Percentiles rank a stretch among this genome's conserved stretches.
Evolutionary conservation across 1,284 basidiomycete species (phyloP).

Genomic region (Sanghuangporus baumii): DNA sequence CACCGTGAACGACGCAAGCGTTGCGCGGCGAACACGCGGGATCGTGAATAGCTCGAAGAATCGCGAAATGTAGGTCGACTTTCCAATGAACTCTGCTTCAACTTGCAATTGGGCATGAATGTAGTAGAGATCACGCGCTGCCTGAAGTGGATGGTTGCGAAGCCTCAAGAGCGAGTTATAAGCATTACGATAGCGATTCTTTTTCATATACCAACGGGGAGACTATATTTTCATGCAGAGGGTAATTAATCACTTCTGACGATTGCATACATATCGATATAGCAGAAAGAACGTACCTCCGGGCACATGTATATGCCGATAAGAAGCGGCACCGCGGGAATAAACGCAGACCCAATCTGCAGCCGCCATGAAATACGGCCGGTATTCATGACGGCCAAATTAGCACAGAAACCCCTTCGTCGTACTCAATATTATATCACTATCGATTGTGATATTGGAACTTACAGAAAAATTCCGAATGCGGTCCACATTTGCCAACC

Average conservation of each 20-base stretch:
- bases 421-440: neutral
- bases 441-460: neutral
- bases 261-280: slow-evolving; percentile 58
- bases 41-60: slow-evolving; percentile 61
- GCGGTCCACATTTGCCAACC: slow-evolving; percentile 31
- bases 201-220: slow-evolving; percentile 69
- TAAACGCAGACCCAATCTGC: slow-evolving; percentile 48
- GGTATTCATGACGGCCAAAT: slow-evolving; percentile 40
- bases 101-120: slow-evolving; percentile 52
- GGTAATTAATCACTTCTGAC: slow-evolving; percentile 40
- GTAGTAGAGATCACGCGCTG: slow-evolving; percentile 52
- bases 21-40: slow-evolving; percentile 64
- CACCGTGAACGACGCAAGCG: slow-evolving; percentile 60
- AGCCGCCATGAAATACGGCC: slow-evolving; percentile 52
- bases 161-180: slow-evolving; percentile 53
- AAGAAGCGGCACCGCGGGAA: slow-evolving; percentile 45
- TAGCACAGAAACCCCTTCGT: slow-evolving; percentile 39
- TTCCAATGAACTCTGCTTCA: slow-evolving; percentile 46
- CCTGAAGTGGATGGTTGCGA: slow-evolving; percentile 59
- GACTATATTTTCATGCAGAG: slow-evolving; percentile 59
- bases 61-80: slow-evolving; percentile 41
- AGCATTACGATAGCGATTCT: slow-evolving; percentile 52
- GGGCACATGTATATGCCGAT: slow-evolving; percentile 25
- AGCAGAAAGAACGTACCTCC: slow-evolving; percentile 54
- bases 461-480: slow-evolving; percentile 58